phyloP scores from a whole-genome alignment of 208 protist species.

The Trichomonas gallinae region DNA sequence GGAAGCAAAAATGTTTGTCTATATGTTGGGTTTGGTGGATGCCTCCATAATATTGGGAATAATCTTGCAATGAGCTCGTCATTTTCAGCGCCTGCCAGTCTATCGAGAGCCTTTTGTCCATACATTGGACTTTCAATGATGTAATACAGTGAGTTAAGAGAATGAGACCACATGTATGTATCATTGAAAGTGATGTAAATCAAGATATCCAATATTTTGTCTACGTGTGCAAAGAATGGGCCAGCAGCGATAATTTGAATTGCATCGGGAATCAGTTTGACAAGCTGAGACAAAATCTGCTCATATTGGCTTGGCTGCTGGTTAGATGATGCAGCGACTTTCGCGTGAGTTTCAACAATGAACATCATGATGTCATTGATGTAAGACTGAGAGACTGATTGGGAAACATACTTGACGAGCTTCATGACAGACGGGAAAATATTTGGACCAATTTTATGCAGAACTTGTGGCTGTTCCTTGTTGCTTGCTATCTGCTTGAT shows the following conservation, averaged over 20 bases:
- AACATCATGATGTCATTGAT: background rate
- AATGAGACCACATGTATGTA: background rate
- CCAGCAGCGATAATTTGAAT: background rate
- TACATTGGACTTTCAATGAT: background rate
- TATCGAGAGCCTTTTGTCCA: background rate
- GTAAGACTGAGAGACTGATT: background rate
- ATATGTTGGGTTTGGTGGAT: background rate
- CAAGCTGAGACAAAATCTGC: background rate
- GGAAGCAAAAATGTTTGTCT: background rate
- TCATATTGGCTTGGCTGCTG: background rate
- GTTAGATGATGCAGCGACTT: background rate
- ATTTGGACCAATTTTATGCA: background rate
- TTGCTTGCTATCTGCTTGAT: background rate
- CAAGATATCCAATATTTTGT: background rate
- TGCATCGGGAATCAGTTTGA: background rate
- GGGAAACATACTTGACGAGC: background rate
- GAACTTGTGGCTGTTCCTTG: background rate
- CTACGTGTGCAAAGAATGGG: background rate
- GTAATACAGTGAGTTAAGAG: background rate
- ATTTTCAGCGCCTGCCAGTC: background rate
- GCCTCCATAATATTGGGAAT: background rate
- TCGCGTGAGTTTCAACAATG: background rate
- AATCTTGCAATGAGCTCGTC: background rate
- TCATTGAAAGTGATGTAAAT: background rate
- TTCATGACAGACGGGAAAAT: background rate